A percentile compares a stretch with the other conserved stretches of the same genome.
Evolutionary conservation across 306 rosid species (phyloP).

Genomic region (Vigna mungo): DNA sequence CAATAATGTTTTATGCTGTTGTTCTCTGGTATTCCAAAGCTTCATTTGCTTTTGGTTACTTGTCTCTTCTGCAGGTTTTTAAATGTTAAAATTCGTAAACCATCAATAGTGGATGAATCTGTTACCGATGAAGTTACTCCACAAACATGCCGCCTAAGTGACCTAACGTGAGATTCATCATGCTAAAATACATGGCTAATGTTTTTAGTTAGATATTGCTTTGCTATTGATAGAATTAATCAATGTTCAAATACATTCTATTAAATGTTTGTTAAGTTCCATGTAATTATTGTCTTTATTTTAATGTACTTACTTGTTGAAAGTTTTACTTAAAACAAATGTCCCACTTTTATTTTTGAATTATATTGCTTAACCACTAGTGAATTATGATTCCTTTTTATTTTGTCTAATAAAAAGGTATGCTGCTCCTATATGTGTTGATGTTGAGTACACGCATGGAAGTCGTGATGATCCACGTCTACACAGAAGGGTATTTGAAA

Average conservation of each 20-base stretch:
- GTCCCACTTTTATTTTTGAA: no score
- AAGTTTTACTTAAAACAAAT: no score
- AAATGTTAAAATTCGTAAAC: slow-evolving; percentile 67
- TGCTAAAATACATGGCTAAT: background rate
- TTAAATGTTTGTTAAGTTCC: slow-evolving; percentile 20
- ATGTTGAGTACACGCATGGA: slow-evolving; percentile 70
- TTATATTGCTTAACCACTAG: no score
- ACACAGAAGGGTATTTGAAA: slow-evolving; percentile 56
- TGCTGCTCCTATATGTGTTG: slow-evolving; percentile 76
- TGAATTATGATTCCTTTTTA: no score
- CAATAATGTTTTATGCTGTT: background rate
- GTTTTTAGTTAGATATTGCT: slow-evolving; percentile 24
- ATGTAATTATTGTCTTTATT: slow-evolving; percentile 15
- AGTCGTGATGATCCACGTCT: slow-evolving; percentile 50
- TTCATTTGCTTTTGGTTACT: no score
- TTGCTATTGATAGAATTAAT: slow-evolving; percentile 11
- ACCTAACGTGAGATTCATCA: slow-evolving; percentile 66
- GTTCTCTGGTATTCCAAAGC: no score
- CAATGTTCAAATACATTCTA: slow-evolving; percentile 20
- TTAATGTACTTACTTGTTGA: slow-evolving; percentile 7
- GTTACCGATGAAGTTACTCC: slow-evolving; percentile 58
- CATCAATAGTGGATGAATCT: slow-evolving; percentile 63
- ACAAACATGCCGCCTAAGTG: slow-evolving; percentile 82
- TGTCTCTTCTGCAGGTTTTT: slow-evolving; percentile 62
- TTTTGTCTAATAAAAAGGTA: slow-evolving; percentile 53